Base-by-base conservation (phyloP, 140 eudicot genomes). In the Anethum foeniculum region DNA sequence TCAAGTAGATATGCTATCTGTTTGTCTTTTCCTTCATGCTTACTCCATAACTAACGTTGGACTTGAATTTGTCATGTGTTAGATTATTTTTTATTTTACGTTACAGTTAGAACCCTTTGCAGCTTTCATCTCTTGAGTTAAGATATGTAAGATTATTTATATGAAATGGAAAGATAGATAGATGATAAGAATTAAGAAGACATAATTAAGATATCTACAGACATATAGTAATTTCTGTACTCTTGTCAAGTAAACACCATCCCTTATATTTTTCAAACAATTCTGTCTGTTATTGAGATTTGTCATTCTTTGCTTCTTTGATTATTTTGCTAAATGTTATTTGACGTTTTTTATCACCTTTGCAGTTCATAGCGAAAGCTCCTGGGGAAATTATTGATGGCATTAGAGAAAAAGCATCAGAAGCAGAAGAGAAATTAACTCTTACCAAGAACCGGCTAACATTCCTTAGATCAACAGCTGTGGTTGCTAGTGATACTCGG, bases 361-460 rank as follows among this genome's bases (percentile, higher is more conserved):
- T 71, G 65, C 91, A 95, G 99, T 95, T 95, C 87, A 93, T 93
- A 62, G 98, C 91, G 84, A 95, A 89, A 84, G 99, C 98, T 80
- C 99, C 99, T 0, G 93, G 90, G 85, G 94, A 91, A 44, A 89
- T 95, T 81, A 97, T 95, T 1, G 91, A 89, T 69, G 96, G 93
- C 56, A 93, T 91, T 52, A 89, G 87, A 75, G 98, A 95, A 85
- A 92, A 95, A 81, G 98, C 90, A 27, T 88, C 88, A 36, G 99
- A 95, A 80, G 88, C 90, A 13, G 98, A 93, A 80, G 98, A 93
- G 87, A 95, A 93, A 72, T 68, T 95, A 80, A 89, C 86, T 62
- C 86, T 95, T n/a, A 95, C 96, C 9, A 93, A 84, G 83, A 93
- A 89, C 43, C 97, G 97, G 34, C 81, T 92, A 51, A 84, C 88